Evolutionary conservation across 2,329 filamentous ascomycete species (phyloP), one percentile per base, ranked within the genome.

Genomic region (Aotearoamyces nothofagi): DNA sequence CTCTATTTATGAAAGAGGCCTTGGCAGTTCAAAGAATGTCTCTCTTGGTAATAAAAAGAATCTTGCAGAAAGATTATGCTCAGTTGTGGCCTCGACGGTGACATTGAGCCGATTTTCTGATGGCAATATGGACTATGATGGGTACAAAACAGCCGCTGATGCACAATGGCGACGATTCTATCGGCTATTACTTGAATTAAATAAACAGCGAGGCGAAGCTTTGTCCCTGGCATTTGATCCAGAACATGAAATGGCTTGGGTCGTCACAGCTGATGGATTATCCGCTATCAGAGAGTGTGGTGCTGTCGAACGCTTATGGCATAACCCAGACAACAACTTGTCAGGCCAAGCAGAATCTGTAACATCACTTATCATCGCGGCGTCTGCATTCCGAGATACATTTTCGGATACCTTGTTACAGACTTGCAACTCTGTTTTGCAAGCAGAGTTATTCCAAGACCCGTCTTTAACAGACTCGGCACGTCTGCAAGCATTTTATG

Each of bases 81-180:
- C 69, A 4, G 70, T 78, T 1, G 63, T 93, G 19, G 70, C 74
- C 10, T 67, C 72, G 5, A 78, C 78, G 8, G 72, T 80, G 9
- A 63, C 68, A 1, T 56, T 86, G 19, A 65, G 69, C 24, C 71
- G 70, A 30, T 61, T 58, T 16, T 57, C 69, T 7, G 63, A 70
- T 9, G 72, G 72, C 9, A 66, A 66, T 15, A 70, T 81, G 53
- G 78, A 92, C 44, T 82, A 81, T 41, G 71, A 78, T 14, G 66
- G 75, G 33, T 90, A 86, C 48, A 68, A 78, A 32, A 58, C 63
- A 17, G 74, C 81, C 17, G 74, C 78, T 30, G 78, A 90, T 46
- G 65, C 69, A 8, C 84, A 93, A 50, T 98, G 90, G 90, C 73
- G 79, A 37, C 71, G 80, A 28, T 92, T 92, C 52, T 93, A 84